phyloP scores from a whole-genome alignment of 1,139 yeast species.

The Scheffersomyces illinoinensis region DNA sequence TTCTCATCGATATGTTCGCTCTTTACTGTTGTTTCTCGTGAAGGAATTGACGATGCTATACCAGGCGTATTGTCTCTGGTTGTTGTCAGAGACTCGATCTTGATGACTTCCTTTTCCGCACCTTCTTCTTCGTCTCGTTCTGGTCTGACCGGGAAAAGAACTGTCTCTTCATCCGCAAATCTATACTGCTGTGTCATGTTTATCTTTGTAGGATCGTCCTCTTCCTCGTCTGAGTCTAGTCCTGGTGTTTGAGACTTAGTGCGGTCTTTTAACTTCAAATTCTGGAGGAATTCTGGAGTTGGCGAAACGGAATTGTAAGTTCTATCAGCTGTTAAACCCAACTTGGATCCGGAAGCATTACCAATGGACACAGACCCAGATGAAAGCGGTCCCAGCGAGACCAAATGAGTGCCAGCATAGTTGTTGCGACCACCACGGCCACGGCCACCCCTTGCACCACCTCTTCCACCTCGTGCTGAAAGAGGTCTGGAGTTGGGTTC shows the following conservation, averaged over 20 bases:
- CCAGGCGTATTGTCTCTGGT: slow-evolving; percentile 30
- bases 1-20: slow-evolving; percentile 32
- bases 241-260: slow-evolving; percentile 9
- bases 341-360: slow-evolving; percentile 29
- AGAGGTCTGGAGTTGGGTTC: slow-evolving; percentile 24
- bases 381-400: slow-evolving; percentile 71
- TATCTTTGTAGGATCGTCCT: slow-evolving; percentile 46
- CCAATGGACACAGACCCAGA: slow-evolving; percentile 59
- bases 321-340: slow-evolving; percentile 29
- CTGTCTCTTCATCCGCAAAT: slow-evolving; percentile 49
- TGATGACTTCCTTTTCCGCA: slow-evolving; percentile 18
- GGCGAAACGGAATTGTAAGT: slow-evolving; percentile 29
- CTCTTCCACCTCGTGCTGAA: slow-evolving; percentile 16
- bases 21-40: slow-evolving; percentile 34
- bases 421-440: slow-evolving; percentile 47
- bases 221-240: slow-evolving; percentile 36
- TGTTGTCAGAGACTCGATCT: slow-evolving; percentile 23
- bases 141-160: slow-evolving; percentile 47
- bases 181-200: slow-evolving; percentile 63
- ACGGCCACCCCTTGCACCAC: slow-evolving; percentile 29
- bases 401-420: slow-evolving; percentile 65
- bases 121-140: slow-evolving; percentile 21
- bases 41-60: slow-evolving; percentile 8
- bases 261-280: slow-evolving; percentile 32
- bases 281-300: slow-evolving; percentile 42